phyloP scores from a whole-genome alignment of 805 yeast genomes.

The Kluyveromyces starmeri region DNA sequence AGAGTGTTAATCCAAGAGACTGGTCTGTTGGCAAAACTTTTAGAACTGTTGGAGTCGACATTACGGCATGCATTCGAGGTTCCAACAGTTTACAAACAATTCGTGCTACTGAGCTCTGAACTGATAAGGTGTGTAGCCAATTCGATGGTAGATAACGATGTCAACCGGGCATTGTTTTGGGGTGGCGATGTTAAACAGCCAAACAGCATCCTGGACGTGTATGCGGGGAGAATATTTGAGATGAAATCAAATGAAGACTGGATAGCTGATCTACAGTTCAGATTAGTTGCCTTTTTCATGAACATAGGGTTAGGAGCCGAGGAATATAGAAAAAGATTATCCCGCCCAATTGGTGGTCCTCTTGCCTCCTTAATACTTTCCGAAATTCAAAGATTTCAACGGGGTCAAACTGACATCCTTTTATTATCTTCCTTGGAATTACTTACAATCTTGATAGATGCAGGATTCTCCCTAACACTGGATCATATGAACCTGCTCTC shows the following conservation, averaged over 20 bases:
- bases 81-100: slow-evolving; percentile 6
- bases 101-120: slow-evolving; percentile 20
- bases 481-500: not conserved
- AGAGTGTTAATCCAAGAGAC: slow-evolving; percentile 24
- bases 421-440: not conserved
- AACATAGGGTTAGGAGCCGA: slow-evolving; percentile 23
- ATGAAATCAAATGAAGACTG: slow-evolving; percentile 9
- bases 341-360: slow-evolving; percentile 12
- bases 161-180: slow-evolving; percentile 17
- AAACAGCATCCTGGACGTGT: slow-evolving; percentile 13
- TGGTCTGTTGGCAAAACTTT: slow-evolving; percentile 18
- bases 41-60: slow-evolving; percentile 11
- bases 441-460: not conserved
- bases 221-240: slow-evolving; percentile 13
- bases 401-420: not conserved
- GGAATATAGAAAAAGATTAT: slow-evolving; percentile 11
- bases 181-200: slow-evolving; percentile 6
- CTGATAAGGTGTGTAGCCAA: slow-evolving; percentile 28
- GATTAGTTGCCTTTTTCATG: slow-evolving; percentile 21
- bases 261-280: slow-evolving; percentile 17
- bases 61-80: slow-evolving; percentile 13
- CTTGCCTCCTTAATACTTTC: slow-evolving; percentile 11
- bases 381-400: not conserved
- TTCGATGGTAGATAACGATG: slow-evolving; percentile 25
- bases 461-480: not conserved